Conservation (phyloP, 1,284 basidiomycete genomes). For the Papiliotrema terrestris region DNA sequence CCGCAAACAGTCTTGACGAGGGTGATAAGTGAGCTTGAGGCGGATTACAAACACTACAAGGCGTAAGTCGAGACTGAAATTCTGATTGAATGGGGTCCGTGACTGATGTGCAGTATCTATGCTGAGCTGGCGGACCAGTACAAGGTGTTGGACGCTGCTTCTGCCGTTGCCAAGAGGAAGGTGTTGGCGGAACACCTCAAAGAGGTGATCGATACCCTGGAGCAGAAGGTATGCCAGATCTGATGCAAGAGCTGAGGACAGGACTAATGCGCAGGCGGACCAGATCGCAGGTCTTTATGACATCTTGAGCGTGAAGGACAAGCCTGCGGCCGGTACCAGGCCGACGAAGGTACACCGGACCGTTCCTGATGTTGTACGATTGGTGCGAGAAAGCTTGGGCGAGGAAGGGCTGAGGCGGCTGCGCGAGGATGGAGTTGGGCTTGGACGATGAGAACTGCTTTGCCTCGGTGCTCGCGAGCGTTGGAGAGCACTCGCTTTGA, state of each 20-base stretch:
- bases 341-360: slow-evolving; percentile 16
- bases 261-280: slow-evolving; percentile 60
- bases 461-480: no score
- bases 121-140: slow-evolving; percentile 84
- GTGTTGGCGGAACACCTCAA: slow-evolving; percentile 76
- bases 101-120: slow-evolving; percentile 64
- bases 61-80: slow-evolving; percentile 54
- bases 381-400: slow-evolving; percentile 34
- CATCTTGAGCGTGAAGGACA: slow-evolving; percentile 67
- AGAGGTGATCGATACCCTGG: slow-evolving; percentile 83
- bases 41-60: slow-evolving; percentile 86
- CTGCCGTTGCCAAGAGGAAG: slow-evolving; percentile 72
- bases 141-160: slow-evolving; percentile 75
- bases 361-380: slow-evolving; percentile 34
- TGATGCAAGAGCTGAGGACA: neutral
- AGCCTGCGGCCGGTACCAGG: slow-evolving; percentile 14
- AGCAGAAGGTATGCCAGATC: slow-evolving; percentile 63
- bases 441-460: neutral
- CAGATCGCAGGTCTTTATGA: slow-evolving; percentile 82
- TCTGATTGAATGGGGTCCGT: no score
- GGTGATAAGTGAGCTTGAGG: slow-evolving; percentile 77
- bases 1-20: slow-evolving; percentile 76
- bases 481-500: no score
- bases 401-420: slow-evolving; percentile 36
- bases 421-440: slow-evolving; percentile 25